A percentile compares a stretch with the other conserved stretches of the same genome.
phyloP scores from a whole-genome alignment of 495 filamentous ascomycete genomes.

The Geopyxis carbonaria region DNA sequence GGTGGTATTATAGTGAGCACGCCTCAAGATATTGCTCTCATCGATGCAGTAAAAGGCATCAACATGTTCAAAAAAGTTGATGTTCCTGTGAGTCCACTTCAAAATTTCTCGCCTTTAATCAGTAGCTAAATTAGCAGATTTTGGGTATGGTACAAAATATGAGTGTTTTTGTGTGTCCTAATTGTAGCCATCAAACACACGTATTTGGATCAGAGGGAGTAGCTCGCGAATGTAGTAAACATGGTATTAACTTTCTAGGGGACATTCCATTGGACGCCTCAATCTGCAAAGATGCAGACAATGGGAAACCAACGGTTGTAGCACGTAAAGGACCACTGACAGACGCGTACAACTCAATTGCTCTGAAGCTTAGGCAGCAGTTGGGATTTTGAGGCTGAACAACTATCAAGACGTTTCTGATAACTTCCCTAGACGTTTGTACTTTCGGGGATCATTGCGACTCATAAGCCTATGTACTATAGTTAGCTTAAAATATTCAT shows the following conservation, averaged over 20 bases:
- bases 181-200: slow-evolving; percentile 52
- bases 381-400: slow-evolving; percentile 1
- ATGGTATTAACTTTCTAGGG: slow-evolving; percentile 59
- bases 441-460: slow-evolving; percentile 8
- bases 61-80: slow-evolving; percentile 77
- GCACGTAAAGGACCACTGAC: slow-evolving; percentile 56
- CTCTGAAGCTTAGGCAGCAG: slow-evolving; percentile 41
- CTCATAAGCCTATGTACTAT: slow-evolving; percentile 3
- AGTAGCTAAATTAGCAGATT: slow-evolving; percentile 25
- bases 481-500: background rate
- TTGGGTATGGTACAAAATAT: slow-evolving; percentile 96
- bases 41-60: slow-evolving; percentile 76
- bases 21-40: slow-evolving; percentile 76
- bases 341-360: slow-evolving; percentile 53
- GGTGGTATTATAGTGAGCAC: slow-evolving; percentile 82
- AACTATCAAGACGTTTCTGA: slow-evolving; percentile 5
- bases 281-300: slow-evolving; percentile 79
- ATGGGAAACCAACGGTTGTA: slow-evolving; percentile 80
- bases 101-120: background rate
- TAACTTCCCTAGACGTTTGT: slow-evolving; percentile 18
- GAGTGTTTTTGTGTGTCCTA: slow-evolving; percentile 67
- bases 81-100: slow-evolving; percentile 37
- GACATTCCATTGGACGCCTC: slow-evolving; percentile 76
- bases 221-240: slow-evolving; percentile 39
- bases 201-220: slow-evolving; percentile 56